These are phyloP conservation scores for Ceratobasidium sp. DNA, from an alignment of 1,284 basidiomycete genomes.

Conservation along the genomic window DNA sequence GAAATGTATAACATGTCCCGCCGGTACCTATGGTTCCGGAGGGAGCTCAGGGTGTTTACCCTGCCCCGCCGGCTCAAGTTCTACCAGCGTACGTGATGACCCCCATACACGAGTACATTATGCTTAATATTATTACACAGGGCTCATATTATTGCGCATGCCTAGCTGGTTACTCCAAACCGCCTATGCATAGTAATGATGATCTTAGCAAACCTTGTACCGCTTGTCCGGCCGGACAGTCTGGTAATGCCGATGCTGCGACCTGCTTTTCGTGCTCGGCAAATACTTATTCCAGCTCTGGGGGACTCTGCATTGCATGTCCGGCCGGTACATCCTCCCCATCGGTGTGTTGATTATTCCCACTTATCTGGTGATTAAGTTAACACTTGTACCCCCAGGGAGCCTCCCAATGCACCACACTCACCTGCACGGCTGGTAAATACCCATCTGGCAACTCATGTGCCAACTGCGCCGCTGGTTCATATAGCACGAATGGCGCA, in stretches of 20 bases:
- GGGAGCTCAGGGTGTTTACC: neutral
- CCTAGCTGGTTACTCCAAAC: slow-evolving; percentile 1
- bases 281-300: slow-evolving; percentile 6
- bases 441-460: slow-evolving; percentile 1
- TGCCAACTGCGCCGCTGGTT: slow-evolving; percentile 18
- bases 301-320: slow-evolving; percentile 8
- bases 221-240: slow-evolving; percentile 23
- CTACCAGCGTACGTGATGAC: neutral
- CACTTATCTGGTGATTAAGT: neutral
- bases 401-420: neutral
- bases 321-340: slow-evolving; percentile 3
- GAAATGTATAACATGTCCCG: slow-evolving; percentile 1
- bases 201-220: neutral
- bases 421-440: slow-evolving; percentile 17
- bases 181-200: neutral
- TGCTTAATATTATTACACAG: neutral
- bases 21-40: slow-evolving; percentile 1
- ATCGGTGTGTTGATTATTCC: neutral
- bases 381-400: neutral
- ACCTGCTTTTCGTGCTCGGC: slow-evolving; percentile 12
- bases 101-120: neutral
- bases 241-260: neutral
- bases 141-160: neutral
- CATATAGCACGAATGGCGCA: neutral
- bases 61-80: slow-evolving; percentile 21